phyloP scores from a whole-genome alignment of 768 basidiomycete species.

The Rubroboletus satanas region DNA sequence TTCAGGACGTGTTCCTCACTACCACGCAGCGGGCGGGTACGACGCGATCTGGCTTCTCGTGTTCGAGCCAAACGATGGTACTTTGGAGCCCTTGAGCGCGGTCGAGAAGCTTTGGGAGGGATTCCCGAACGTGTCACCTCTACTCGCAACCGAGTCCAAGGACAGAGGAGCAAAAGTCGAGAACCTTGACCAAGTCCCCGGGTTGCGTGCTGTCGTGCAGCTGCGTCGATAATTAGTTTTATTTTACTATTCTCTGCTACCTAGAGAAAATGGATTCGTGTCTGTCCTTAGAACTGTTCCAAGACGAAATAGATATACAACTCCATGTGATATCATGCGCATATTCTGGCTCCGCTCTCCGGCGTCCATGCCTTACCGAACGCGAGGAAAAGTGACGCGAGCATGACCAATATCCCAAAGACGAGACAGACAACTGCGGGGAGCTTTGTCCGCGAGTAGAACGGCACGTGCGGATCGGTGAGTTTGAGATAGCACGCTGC shows the following conservation, averaged over 20 bases:
- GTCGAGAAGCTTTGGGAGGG: slow-evolving; percentile 67
- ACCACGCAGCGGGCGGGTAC: slow-evolving; percentile 80
- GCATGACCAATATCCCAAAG: slow-evolving; percentile 77
- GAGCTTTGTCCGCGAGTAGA: slow-evolving; percentile 69
- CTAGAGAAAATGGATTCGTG: slow-evolving; percentile 5
- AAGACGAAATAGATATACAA: slow-evolving; percentile 25
- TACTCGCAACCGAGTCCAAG: slow-evolving; percentile 66
- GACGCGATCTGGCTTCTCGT: slow-evolving; percentile 96
- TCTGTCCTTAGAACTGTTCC: slow-evolving; percentile 2
- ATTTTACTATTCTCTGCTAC: background rate
- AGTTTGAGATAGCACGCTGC: slow-evolving; percentile 85
- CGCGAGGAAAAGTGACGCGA: slow-evolving; percentile 72
- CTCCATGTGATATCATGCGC: slow-evolving; percentile 41
- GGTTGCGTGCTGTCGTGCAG: slow-evolving; percentile 43
- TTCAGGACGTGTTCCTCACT: background rate
- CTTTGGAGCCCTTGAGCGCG: slow-evolving; percentile 51
- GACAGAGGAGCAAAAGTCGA: slow-evolving; percentile 66
- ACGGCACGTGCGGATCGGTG: slow-evolving; percentile 48
- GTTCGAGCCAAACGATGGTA: slow-evolving; percentile 51
- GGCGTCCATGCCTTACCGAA: slow-evolving; percentile 74
- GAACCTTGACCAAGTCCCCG: slow-evolving; percentile 49
- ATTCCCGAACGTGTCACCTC: slow-evolving; percentile 64
- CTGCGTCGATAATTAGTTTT: slow-evolving; percentile 13
- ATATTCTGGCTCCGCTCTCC: slow-evolving; percentile 69
- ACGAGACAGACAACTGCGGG: slow-evolving; percentile 67